phyloP scores from a whole-genome alignment of 805 yeast species.

The Sugiyamaella marilandica region DNA sequence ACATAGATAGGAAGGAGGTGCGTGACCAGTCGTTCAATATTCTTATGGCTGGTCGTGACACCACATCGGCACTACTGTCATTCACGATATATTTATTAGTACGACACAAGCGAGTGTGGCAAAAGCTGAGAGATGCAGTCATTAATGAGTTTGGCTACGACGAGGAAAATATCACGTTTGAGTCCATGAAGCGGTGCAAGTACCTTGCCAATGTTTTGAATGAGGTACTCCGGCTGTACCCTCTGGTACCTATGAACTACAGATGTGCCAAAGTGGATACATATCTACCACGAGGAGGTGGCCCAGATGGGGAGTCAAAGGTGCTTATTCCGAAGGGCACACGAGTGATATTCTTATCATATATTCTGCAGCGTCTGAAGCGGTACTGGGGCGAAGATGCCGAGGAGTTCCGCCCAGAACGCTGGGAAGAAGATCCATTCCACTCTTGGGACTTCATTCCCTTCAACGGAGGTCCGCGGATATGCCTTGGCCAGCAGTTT shows the following conservation, averaged over 20 bases:
- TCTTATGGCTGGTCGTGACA: slow-evolving; percentile 52
- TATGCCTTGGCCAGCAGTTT: slow-evolving; percentile 53
- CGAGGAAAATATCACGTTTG: slow-evolving; percentile 36
- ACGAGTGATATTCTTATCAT: slow-evolving; percentile 38
- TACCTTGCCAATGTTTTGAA: slow-evolving; percentile 45
- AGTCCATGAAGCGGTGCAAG: slow-evolving; percentile 45
- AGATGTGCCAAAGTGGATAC: slow-evolving; percentile 45
- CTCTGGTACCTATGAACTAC: slow-evolving; percentile 48
- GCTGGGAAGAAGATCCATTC: slow-evolving; percentile 39
- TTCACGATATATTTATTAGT: slow-evolving; percentile 44
- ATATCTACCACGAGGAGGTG: slow-evolving; percentile 51
- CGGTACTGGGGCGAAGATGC: slow-evolving; percentile 44
- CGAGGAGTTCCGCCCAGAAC: slow-evolving; percentile 42
- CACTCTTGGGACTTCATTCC: slow-evolving; percentile 49
- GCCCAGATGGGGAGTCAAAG: slow-evolving; percentile 38
- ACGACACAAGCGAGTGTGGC: slow-evolving; percentile 33
- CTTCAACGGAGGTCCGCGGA: slow-evolving; percentile 53
- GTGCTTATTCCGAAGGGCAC: slow-evolving; percentile 43
- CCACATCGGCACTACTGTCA: slow-evolving; percentile 48
- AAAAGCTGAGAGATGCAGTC: slow-evolving; percentile 38
- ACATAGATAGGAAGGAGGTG: slow-evolving; percentile 40
- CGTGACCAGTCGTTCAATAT: slow-evolving; percentile 50
- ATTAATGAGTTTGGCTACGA: slow-evolving; percentile 34
- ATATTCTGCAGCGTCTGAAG: slow-evolving; percentile 41
- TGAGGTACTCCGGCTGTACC: slow-evolving; percentile 48